Evolutionary conservation across 129 eudicot species (phyloP), one percentile per base, ranked within the genome.

Genomic region (Sambucus nigra): DNA sequence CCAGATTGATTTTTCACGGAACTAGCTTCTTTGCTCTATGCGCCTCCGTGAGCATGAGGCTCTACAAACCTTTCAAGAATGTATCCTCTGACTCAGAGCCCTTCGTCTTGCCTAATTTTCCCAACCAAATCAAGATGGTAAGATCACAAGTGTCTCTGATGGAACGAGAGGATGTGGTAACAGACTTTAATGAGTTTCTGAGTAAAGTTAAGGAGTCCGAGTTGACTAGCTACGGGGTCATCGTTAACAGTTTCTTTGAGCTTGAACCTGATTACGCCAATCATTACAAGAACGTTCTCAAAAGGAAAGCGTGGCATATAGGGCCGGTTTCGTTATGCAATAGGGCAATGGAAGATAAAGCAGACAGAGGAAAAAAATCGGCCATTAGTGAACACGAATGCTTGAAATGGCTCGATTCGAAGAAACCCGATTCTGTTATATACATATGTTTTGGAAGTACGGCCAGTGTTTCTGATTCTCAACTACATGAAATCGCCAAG

Each of bases 291-390:
- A n/a, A n/a, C n/a, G 70, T 23, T 7, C 12, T 56, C 8, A 29
- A 29, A 8, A 29, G 53, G 53, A 5, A 47, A 55, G 60, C 61
- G 1, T 70, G 76, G 76, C 64, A 22, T 32, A 42, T 70, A 8
- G 76, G 70, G 4, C 76, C 76, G 5, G 54, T 56, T n/a, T 63
- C 65, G 2, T 29, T 70, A 9, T 48, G 27, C 16, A 63, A 60
- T 25, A 53, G 40, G 39, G 20, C 20, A 2, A 25, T 16, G 5
- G 70, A 47, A 53, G 76, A 70, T 7, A 70, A 63, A 25, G 53
- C 61, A 16, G 31, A 25, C 10, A 48, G 76, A 28, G 70, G 70
- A 7, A 38, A 63, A 11, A 24, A 29, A 22, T 53, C 70, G 5
- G 13, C 70, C 9, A 63, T 70, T 12, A 46, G 31, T 31, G 55